A percentile compares a stretch with the other conserved stretches of the same genome.
These are phyloP conservation scores for Theileria annulata DNA, from an alignment of 169 alveolate genomes.

Conservation along the genomic window DNA sequence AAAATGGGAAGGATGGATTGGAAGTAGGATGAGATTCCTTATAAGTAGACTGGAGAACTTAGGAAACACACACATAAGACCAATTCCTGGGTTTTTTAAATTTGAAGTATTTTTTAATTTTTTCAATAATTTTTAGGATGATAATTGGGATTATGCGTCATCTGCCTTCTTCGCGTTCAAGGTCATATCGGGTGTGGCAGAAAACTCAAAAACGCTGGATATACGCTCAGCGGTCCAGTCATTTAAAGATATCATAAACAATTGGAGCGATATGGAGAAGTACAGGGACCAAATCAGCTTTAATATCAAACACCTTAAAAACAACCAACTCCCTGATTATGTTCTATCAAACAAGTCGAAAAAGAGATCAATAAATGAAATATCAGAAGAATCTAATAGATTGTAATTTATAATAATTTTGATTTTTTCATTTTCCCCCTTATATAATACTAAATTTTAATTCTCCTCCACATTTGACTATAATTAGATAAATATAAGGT, in stretches of 20 bases:
- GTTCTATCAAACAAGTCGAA: conserved; percentile 31
- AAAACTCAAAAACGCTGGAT: conserved; percentile 41
- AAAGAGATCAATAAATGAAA: conserved; percentile 48
- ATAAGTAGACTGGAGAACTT: conserved; percentile 78
- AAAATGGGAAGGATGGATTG: conserved; percentile 86
- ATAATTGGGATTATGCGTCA: conserved; percentile 65
- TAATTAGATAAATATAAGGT: not conserved
- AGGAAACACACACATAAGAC: conserved; percentile 77
- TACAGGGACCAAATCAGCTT: conserved; percentile 57
- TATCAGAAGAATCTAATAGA: not conserved
- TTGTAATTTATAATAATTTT: not conserved
- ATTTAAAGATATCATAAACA: conserved; percentile 62
- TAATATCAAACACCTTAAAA: conserved; percentile 51
- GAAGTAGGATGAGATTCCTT: conserved; percentile 78
- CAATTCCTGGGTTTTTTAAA: conserved; percentile 76
- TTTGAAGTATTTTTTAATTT: conserved; percentile 28
- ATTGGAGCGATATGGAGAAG: conserved; percentile 64
- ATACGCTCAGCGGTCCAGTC: conserved; percentile 57
- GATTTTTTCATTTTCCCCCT: not conserved
- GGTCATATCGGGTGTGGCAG: conserved; percentile 7
- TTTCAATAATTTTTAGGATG: conserved; percentile 16
- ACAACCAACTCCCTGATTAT: conserved; percentile 56
- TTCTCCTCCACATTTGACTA: not conserved
- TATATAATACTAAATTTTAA: not conserved
- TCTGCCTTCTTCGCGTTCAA: conserved; percentile 66